Conservation (phyloP, 768 basidiomycete genomes). For the Tricholoma flavovirens region DNA sequence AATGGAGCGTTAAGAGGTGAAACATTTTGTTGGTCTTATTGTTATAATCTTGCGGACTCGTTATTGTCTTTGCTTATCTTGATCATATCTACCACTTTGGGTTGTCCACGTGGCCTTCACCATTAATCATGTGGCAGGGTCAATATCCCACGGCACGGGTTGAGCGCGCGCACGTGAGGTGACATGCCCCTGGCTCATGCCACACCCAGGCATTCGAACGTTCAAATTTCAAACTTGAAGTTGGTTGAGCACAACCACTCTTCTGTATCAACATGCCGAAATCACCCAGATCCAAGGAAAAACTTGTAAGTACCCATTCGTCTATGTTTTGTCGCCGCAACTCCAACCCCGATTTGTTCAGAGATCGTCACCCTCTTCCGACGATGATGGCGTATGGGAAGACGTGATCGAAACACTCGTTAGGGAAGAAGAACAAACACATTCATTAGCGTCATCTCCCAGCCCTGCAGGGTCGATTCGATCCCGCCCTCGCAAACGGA, state of each 20-base stretch:
- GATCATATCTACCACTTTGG: too few relatives aligned
- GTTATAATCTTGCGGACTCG: constrained; percentile 25
- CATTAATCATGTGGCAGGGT: too few relatives aligned
- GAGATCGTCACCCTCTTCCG: constrained; percentile 8
- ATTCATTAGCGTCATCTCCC: constrained; percentile 6
- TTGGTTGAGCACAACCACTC: too few relatives aligned
- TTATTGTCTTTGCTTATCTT: constrained; percentile 15
- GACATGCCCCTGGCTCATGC: too few relatives aligned
- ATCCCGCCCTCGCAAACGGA: constrained; percentile 27
- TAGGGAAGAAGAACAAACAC: constrained; percentile 13
- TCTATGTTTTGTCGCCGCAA: too few relatives aligned
- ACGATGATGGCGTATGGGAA: constrained; percentile 27
- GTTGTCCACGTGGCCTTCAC: too few relatives aligned
- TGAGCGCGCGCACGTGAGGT: too few relatives aligned
- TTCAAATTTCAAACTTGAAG: background rate
- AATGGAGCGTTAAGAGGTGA: background rate
- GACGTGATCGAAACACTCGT: constrained; percentile 17
- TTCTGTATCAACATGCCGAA: background rate
- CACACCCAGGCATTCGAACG: too few relatives aligned
- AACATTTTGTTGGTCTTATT: constrained; percentile 21
- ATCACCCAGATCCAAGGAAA: background rate
- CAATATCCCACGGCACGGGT: too few relatives aligned
- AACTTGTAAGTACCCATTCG: background rate
- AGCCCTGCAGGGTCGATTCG: constrained; percentile 11
- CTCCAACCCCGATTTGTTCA: background rate